These are phyloP conservation scores for Pyrenula massariospora DNA, from an alignment of 495 filamentous ascomycete genomes.

Conservation along the genomic window DNA sequence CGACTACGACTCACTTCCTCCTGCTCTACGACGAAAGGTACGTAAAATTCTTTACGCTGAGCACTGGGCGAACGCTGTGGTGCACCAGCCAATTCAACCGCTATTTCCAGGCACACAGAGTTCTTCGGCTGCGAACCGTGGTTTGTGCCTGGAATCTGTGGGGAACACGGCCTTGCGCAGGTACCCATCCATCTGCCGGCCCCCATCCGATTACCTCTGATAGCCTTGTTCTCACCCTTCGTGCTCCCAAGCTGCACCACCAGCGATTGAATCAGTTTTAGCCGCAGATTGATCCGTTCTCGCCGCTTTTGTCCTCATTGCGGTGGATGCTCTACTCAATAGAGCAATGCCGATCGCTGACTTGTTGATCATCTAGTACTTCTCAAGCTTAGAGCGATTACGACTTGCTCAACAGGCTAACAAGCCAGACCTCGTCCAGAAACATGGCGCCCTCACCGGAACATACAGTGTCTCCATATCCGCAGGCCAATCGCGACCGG, in stretches of 20 bases:
- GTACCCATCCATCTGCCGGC: background rate
- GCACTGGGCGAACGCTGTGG: too few relatives aligned
- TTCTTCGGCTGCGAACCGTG: too few relatives aligned
- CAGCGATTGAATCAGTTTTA: background rate
- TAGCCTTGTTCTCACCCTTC: background rate
- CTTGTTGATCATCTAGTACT: slow-evolving; percentile 36
- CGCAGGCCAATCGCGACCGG: slow-evolving; percentile 20
- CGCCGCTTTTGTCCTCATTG: background rate
- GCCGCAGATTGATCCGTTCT: background rate
- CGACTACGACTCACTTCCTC: background rate
- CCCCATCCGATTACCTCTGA: background rate
- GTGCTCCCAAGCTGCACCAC: background rate
- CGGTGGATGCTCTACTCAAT: background rate
- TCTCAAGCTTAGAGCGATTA: slow-evolving; percentile 53
- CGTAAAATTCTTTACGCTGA: too few relatives aligned
- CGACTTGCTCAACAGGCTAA: slow-evolving; percentile 40
- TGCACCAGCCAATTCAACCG: too few relatives aligned
- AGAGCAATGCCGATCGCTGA: background rate
- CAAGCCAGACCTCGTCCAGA: slow-evolving; percentile 8
- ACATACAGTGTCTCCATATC: slow-evolving; percentile 13
- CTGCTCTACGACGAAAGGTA: background rate
- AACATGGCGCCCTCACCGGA: slow-evolving; percentile 9
- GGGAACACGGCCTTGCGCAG: background rate
- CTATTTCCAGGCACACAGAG: too few relatives aligned
- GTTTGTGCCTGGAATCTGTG: background rate